A percentile compares a stretch with the other conserved stretches of the same genome.
phyloP scores from a whole-genome alignment of 2,329 filamentous ascomycete species.

The Ceratocystis variospora region DNA sequence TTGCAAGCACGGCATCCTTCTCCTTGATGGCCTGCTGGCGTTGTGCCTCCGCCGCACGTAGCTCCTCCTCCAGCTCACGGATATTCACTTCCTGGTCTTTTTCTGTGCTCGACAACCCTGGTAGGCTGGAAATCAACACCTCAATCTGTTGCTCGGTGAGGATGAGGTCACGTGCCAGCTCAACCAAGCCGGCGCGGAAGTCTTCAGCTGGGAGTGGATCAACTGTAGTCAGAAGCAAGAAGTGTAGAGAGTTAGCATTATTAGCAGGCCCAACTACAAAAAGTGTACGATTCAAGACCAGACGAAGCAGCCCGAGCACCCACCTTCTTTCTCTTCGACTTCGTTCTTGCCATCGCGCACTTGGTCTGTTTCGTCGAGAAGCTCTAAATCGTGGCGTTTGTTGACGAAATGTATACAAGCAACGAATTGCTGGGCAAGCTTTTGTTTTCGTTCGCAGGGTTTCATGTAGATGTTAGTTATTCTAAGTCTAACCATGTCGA shows the following conservation, averaged over 20 bases:
- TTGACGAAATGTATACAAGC: slow-evolving; percentile 53
- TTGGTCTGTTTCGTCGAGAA: slow-evolving; percentile 43
- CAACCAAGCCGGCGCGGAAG: slow-evolving; percentile 53
- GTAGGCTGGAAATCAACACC: slow-evolving; percentile 57
- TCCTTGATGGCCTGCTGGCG: slow-evolving; percentile 50
- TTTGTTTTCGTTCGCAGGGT: slow-evolving; percentile 1
- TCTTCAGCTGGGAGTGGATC: slow-evolving; percentile 48
- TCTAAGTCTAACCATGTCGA: too few species aligned
- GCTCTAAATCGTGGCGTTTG: slow-evolving; percentile 52
- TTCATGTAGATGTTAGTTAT: background rate
- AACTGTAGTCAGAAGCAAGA: slow-evolving; percentile 29
- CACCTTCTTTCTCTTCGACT: slow-evolving; percentile 38
- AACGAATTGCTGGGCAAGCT: slow-evolving; percentile 57
- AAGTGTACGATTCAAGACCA: too few species aligned
- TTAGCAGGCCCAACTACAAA: too few species aligned
- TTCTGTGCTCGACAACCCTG: slow-evolving; percentile 66
- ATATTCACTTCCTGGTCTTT: slow-evolving; percentile 58
- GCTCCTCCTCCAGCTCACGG: slow-evolving; percentile 49
- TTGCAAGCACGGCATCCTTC: slow-evolving; percentile 45
- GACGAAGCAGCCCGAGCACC: slow-evolving; percentile 9
- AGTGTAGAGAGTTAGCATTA: background rate
- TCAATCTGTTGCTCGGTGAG: slow-evolving; percentile 76
- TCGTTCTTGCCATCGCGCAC: slow-evolving; percentile 45
- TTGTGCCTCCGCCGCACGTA: slow-evolving; percentile 49
- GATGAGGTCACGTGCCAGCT: slow-evolving; percentile 63